Conservation (phyloP, 306 rosid genomes). For the Clitoria ternatea region DNA sequence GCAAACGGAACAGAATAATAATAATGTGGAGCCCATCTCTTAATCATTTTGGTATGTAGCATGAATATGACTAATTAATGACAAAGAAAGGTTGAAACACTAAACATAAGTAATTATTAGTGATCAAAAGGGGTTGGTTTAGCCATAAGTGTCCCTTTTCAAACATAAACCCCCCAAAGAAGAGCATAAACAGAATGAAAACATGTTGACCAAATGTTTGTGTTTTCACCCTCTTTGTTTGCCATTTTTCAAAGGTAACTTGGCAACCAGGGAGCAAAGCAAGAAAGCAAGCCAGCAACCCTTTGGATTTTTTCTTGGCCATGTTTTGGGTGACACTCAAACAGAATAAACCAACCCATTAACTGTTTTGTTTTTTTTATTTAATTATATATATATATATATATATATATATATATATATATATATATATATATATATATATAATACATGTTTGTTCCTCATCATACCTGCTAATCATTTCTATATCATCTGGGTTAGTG, state of each 20-base stretch:
- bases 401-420: no score
- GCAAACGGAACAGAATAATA: slow-evolving; percentile 35
- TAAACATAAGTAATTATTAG: slow-evolving; percentile 41
- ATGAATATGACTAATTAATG: slow-evolving; percentile 38
- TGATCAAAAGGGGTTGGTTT: slow-evolving; percentile 29
- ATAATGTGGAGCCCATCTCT: slow-evolving; percentile 63
- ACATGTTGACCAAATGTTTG: slow-evolving; percentile 70
- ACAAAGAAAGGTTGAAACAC: slow-evolving; percentile 31
- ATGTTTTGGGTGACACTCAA: slow-evolving; percentile 83
- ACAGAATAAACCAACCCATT: slow-evolving; percentile 28
- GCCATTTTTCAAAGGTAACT: slow-evolving; percentile 33
- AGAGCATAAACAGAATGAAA: slow-evolving; percentile 39
- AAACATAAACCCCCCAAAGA: slow-evolving; percentile 22
- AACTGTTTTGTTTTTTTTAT: slow-evolving; percentile 26
- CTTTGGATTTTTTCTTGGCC: slow-evolving; percentile 52
- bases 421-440: no score
- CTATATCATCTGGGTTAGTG: slow-evolving; percentile 46
- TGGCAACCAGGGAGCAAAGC: slow-evolving; percentile 39
- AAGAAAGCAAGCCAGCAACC: slow-evolving; percentile 61
- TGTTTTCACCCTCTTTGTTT: slow-evolving; percentile 35
- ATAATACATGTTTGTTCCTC: slow-evolving; percentile 33
- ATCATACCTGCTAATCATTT: slow-evolving; percentile 60
- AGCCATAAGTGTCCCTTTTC: slow-evolving; percentile 28
- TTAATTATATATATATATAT: no score
- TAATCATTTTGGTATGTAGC: slow-evolving; percentile 31